A percentile compares a stretch with the other conserved stretches of the same genome.
Evolutionary conservation across 23 red algal genomes (phyloP).

Genomic region (Agarophyton chilense): DNA sequence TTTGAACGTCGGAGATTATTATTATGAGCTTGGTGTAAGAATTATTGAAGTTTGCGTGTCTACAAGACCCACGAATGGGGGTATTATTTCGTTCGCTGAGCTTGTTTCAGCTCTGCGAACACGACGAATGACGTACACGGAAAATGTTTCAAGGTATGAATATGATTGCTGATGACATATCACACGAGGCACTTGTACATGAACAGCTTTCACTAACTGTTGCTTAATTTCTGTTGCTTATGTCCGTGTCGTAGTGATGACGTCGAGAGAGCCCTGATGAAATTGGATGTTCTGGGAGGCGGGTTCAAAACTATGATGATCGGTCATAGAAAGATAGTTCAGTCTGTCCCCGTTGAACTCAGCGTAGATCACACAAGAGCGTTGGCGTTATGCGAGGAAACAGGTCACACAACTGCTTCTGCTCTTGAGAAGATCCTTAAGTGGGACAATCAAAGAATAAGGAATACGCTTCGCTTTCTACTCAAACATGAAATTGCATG

Average conservation of each 20-base stretch:
- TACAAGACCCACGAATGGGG: conserved; percentile 79
- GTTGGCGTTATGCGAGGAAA: conserved; percentile 18
- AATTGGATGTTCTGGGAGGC: conserved; percentile 62
- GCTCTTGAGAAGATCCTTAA: conserved; percentile 9
- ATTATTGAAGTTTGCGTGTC: conserved; percentile 83
- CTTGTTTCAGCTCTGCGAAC: conserved; percentile 40
- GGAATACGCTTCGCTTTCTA: conserved; percentile 51
- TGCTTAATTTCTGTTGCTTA: not conserved
- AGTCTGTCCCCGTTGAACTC: conserved; percentile 81
- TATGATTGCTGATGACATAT: not conserved
- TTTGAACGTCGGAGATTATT: conserved; percentile 87
- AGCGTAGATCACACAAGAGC: conserved; percentile 68
- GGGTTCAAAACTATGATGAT: conserved; percentile 67
- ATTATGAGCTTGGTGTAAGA: conserved; percentile 80
- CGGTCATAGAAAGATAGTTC: conserved; percentile 59
- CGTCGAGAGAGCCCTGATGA: conserved; percentile 74
- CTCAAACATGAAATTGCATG: conserved; percentile 79
- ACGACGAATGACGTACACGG: conserved; percentile 68
- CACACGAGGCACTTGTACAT: not conserved
- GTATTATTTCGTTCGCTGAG: conserved; percentile 69
- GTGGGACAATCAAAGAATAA: conserved; percentile 67
- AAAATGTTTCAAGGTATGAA: conserved; percentile 86
- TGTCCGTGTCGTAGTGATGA: conserved; percentile 58
- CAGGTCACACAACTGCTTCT: conserved; percentile 41
- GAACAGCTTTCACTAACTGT: not conserved